Conservation (phyloP, 164 flowering plant species). For the Annona cherimola region DNA sequence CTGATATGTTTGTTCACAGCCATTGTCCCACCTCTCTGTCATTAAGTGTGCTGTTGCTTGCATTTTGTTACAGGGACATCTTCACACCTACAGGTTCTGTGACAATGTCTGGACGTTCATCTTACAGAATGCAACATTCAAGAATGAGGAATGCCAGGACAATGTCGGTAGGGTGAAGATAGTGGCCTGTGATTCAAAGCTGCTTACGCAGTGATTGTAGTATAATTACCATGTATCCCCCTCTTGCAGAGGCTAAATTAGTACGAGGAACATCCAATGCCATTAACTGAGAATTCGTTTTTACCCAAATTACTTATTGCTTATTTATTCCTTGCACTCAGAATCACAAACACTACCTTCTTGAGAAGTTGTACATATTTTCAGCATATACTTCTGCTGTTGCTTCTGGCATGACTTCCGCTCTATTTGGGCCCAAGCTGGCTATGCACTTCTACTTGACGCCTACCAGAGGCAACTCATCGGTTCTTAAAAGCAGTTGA, state of each 20-base stretch:
- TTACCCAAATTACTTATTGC: not conserved
- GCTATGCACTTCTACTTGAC: too few relatives aligned
- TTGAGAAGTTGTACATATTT: too few relatives aligned
- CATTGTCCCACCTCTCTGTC: not conserved
- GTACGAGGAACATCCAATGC: not conserved
- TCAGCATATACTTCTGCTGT: too few relatives aligned
- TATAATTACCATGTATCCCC: not conserved
- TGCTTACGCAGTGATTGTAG: constrained; percentile 47
- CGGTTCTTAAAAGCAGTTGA: too few relatives aligned
- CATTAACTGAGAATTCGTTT: not conserved
- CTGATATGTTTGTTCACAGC: not conserved
- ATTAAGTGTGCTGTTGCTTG: not conserved
- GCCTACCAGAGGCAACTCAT: too few relatives aligned
- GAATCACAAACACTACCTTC: not conserved
- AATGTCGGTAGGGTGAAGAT: constrained; percentile 51
- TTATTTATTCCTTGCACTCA: not conserved
- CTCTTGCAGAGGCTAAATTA: not conserved
- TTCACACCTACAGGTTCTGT: constrained; percentile 66
- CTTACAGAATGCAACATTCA: constrained; percentile 49
- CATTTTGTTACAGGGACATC: constrained; percentile 44
- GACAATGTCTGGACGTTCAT: constrained; percentile 84
- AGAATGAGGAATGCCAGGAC: constrained; percentile 51
- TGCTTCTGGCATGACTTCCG: too few relatives aligned
- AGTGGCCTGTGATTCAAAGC: constrained; percentile 73
- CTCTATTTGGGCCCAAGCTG: too few relatives aligned